A percentile compares a stretch with the other conserved stretches of the same genome.
These are phyloP conservation scores for Globisporangium radiosum DNA, from an alignment of 352 stramenopile species.

Conservation along the genomic window DNA sequence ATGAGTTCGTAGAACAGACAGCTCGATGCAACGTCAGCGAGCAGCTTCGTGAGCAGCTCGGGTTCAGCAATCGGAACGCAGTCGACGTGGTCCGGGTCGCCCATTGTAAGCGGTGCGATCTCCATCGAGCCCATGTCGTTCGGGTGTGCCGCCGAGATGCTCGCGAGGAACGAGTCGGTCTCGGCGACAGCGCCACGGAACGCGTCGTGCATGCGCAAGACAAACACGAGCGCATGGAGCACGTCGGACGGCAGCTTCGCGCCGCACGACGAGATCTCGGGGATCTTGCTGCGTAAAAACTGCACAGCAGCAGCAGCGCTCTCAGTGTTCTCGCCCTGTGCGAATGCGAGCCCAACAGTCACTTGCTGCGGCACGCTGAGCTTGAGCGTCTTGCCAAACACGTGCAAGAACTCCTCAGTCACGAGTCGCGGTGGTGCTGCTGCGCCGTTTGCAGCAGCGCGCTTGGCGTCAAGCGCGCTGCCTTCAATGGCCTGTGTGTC, in stretches of 20 bases:
- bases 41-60: conserved; percentile 68
- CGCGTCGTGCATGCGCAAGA: conserved; percentile 72
- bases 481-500: conserved; percentile 55
- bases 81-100: conserved; percentile 83
- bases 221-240: conserved; percentile 77
- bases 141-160: conserved; percentile 77
- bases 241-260: conserved; percentile 81
- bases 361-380: conserved; percentile 83
- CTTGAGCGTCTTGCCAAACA: conserved; percentile 79
- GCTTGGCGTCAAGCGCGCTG: conserved; percentile 18
- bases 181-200: conserved; percentile 68
- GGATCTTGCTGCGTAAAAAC: conserved; percentile 80
- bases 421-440: conserved; percentile 25
- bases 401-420: conserved; percentile 70
- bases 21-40: conserved; percentile 68
- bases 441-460: conserved; percentile 2
- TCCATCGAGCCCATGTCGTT: conserved; percentile 84
- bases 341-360: conserved; percentile 76
- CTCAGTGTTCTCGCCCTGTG: conserved; percentile 56
- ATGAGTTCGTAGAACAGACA: conserved; percentile 89
- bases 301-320: conserved; percentile 57
- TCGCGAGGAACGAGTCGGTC: conserved; percentile 82
- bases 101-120: conserved; percentile 80
- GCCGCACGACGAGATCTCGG: conserved; percentile 74
- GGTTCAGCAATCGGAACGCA: conserved; percentile 51